phyloP scores from a whole-genome alignment of 2,329 filamentous ascomycete species.

The Xylaria multiplex region DNA sequence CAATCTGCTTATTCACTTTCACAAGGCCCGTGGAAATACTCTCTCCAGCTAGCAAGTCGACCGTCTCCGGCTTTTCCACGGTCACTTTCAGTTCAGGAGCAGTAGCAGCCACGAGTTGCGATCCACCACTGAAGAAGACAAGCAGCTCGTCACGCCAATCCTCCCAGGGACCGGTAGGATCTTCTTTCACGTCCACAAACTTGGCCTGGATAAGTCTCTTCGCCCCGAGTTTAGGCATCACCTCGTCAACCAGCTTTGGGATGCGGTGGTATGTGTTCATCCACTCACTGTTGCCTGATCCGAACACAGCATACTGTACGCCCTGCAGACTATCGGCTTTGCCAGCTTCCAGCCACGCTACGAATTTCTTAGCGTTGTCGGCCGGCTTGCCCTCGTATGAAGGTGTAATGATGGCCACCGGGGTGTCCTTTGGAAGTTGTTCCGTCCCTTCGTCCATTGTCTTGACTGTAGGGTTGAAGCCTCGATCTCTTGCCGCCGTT shows the following conservation, averaged over 20 bases:
- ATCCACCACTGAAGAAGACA: constrained; percentile 2
- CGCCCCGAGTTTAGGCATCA: constrained; percentile 60
- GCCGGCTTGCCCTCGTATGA: constrained; percentile 67
- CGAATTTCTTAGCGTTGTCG: constrained; percentile 66
- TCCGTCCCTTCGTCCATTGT: constrained; percentile 62
- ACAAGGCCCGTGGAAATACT: constrained; percentile 22
- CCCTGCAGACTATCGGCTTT: constrained; percentile 53
- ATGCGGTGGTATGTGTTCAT: constrained; percentile 72
- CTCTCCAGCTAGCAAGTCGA: constrained; percentile 26
- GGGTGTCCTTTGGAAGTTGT: constrained; percentile 58
- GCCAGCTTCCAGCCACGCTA: constrained; percentile 62
- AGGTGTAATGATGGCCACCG: constrained; percentile 64
- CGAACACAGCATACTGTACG: constrained; percentile 65
- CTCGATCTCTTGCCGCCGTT: constrained; percentile 59
- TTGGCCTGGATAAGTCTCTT: constrained; percentile 43
- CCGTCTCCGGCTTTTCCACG: constrained; percentile 25
- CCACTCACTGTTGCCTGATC: constrained; percentile 64
- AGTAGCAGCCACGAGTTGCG: neutral
- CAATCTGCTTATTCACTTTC: constrained; percentile 28
- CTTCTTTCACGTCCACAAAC: constrained; percentile 33
- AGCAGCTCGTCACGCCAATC: constrained; percentile 32
- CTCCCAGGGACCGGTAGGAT: constrained; percentile 30
- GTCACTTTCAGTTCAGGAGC: constrained; percentile 26
- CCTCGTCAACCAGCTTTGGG: constrained; percentile 69
- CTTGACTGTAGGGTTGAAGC: constrained; percentile 54